Evolutionary conservation across 2,329 filamentous ascomycete species (phyloP), one percentile per base, ranked within the genome.

Genomic region (Penicillium sp.): DNA sequence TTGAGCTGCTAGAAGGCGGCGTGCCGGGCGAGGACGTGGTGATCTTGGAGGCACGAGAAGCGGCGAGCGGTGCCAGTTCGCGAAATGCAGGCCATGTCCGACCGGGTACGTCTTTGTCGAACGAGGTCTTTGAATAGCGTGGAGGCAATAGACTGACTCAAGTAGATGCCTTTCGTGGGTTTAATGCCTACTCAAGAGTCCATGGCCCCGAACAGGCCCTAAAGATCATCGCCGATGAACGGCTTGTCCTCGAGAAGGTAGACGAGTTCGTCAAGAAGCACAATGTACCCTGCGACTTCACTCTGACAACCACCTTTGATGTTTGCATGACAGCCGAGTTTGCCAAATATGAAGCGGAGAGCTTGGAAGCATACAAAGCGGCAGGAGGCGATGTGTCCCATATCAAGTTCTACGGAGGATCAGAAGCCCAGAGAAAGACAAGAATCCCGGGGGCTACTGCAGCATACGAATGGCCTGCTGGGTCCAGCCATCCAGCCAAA

Each of bases 381-480:
- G 78, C 79, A 17, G 79, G 80, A 1, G 80, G 80, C 0, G 78
- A 82, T 62, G 70, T 78, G 3, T 78, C 76, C 6, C 76, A 80
- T 56, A 72, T 81, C 54, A 73, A 69, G 42, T 73, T 75, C 57
- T 77, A 76, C 55, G 65, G 75, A 35, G 78, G 75, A 17, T 69
- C 76, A n/a, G 76, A 79, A 48, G 79, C 79, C 3, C 66, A 64
- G 49, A 47, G 48, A 7, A 73, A 68, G 56, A 81, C 79, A 0
- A 71, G 76, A 31, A 71, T 82, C 5, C 52, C 66, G 3, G 68
- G 67, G 1, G 76, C 77, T 0, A 55, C 81, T 11, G 74, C 77
- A n/a, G 81, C 81, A 7, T 83, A 83, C 59, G 80, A 82, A 62
- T 83, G 81, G 81, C 78, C 80, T 4, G 81, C 80, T 14, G 81